These are phyloP conservation scores for Ascoidea rubescens DNA, from an alignment of 805 yeast genomes.

Conservation along the genomic window DNA sequence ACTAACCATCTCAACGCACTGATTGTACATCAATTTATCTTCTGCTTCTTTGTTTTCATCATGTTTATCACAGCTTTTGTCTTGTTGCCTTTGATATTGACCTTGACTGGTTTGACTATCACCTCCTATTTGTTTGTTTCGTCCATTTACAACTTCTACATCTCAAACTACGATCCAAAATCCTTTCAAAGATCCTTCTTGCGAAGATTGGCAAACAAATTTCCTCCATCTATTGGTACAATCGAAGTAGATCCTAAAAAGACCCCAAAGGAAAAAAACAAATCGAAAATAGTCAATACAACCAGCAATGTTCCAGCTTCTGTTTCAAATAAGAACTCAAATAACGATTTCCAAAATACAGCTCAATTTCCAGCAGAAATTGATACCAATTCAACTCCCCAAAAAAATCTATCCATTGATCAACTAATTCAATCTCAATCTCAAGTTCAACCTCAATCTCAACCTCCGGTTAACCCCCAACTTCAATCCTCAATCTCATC, in stretches of 20 bases:
- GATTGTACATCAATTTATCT: too few species aligned
- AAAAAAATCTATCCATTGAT: not conserved
- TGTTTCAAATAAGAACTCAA: not conserved
- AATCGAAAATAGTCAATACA: not conserved
- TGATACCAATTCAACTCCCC: not conserved
- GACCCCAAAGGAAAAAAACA: not conserved
- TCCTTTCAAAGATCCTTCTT: not conserved
- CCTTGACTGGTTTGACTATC: not conserved
- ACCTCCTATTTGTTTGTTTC: not conserved
- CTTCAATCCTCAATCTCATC: not conserved
- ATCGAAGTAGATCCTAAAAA: not conserved
- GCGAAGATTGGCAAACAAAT: not conserved
- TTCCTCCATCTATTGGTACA: not conserved
- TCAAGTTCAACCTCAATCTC: not conserved
- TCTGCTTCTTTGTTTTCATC: too few species aligned
- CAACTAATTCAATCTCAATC: not conserved
- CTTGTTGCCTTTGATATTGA: not conserved
- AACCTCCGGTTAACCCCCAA: not conserved
- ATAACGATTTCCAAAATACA: not conserved
- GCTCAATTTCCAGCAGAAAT: not conserved
- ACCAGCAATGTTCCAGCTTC: not conserved
- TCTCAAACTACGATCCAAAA: not conserved
- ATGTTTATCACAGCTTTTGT: not conserved
- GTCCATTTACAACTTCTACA: not conserved
- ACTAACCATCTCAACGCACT: too few species aligned